These are phyloP conservation scores for Fusarium haematococcum DNA, from an alignment of 2,329 filamentous ascomycete genomes.

Conservation along the genomic window DNA sequence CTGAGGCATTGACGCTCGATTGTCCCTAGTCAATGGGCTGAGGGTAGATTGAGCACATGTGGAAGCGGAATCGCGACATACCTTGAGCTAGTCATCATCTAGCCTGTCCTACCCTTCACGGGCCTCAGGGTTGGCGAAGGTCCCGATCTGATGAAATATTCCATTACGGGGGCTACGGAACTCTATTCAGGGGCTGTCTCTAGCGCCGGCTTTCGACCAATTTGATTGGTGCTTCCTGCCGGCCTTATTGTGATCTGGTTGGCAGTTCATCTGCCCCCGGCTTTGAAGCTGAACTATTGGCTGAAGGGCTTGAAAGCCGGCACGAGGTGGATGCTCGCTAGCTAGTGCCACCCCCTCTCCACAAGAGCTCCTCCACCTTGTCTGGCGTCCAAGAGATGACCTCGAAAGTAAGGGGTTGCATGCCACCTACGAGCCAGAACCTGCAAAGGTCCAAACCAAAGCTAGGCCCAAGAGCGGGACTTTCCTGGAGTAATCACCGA, in stretches of 20 bases:
- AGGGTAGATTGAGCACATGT: not conserved
- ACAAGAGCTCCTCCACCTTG: not conserved
- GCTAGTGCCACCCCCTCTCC: not conserved
- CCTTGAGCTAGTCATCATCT: not conserved
- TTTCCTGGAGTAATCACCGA: not conserved
- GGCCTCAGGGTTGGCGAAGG: not conserved
- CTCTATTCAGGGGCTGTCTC: not conserved
- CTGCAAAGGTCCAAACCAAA: not conserved
- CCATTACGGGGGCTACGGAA: not conserved
- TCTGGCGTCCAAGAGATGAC: not conserved
- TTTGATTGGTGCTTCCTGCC: not conserved
- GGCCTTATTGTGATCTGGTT: not conserved
- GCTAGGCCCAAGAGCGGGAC: not conserved
- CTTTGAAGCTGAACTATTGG: constrained; percentile 1
- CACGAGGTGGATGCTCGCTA: not conserved
- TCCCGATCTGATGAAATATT: not conserved
- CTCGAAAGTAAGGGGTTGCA: not conserved
- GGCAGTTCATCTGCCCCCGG: not conserved
- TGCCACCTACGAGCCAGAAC: not conserved
- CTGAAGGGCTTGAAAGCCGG: not conserved
- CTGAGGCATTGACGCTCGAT: not conserved
- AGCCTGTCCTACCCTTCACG: not conserved
- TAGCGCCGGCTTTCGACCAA: constrained; percentile 18
- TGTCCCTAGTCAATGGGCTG: not conserved
- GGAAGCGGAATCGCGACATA: not conserved